phyloP scores from a whole-genome alignment of 768 basidiomycete species.

The Gymnopilus dilepis region DNA sequence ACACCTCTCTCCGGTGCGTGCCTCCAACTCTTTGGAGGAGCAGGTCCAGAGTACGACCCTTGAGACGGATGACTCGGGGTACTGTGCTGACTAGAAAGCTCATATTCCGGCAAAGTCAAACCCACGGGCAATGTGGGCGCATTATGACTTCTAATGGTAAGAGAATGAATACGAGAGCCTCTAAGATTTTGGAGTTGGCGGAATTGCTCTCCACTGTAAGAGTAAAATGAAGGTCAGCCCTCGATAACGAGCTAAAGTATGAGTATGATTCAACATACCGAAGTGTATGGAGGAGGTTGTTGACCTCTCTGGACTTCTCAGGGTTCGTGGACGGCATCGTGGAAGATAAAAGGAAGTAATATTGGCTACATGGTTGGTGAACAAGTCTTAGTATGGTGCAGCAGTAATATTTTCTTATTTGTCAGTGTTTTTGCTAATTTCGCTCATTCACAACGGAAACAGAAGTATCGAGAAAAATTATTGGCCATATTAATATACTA shows the following conservation, averaged over 20 bases:
- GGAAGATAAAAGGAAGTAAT: slow-evolving; percentile 1
- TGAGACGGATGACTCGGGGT: slow-evolving; percentile 6
- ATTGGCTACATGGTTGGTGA: background rate
- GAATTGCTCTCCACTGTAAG: slow-evolving; percentile 70
- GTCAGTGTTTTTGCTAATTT: background rate
- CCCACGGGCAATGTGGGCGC: slow-evolving; percentile 51
- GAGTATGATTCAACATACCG: slow-evolving; percentile 41
- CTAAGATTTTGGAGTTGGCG: slow-evolving; percentile 63
- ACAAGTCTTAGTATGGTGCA: background rate
- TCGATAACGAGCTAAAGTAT: background rate
- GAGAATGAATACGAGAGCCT: slow-evolving; percentile 39
- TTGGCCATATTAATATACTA: background rate
- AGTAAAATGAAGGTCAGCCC: slow-evolving; percentile 2
- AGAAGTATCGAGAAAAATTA: background rate
- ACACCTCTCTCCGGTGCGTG: slow-evolving; percentile 34
- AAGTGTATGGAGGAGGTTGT: slow-evolving; percentile 54
- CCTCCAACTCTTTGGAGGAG: slow-evolving; percentile 65
- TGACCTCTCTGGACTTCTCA: slow-evolving; percentile 37
- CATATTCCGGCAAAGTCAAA: slow-evolving; percentile 35
- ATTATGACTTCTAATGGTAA: slow-evolving; percentile 37
- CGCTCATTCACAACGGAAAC: background rate
- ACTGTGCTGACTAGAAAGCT: slow-evolving; percentile 4
- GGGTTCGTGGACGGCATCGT: slow-evolving; percentile 13
- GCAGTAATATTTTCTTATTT: background rate
- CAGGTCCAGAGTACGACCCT: slow-evolving; percentile 49